Base-by-base conservation (phyloP, 1,284 basidiomycete species). In the Leccinum pachyderme region DNA sequence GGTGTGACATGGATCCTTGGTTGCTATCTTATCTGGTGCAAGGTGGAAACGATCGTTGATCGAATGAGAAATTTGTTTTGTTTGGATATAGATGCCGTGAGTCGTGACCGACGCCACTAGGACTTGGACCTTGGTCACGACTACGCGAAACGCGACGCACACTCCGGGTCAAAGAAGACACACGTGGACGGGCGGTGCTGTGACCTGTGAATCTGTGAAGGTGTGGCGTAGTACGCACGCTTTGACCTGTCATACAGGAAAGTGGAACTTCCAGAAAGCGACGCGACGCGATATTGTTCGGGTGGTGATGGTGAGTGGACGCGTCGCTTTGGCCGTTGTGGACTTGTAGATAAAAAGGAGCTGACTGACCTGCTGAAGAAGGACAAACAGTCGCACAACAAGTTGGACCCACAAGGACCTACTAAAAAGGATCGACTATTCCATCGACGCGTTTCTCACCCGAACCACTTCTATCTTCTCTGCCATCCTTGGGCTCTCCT, bases 321-420 rank as follows among this genome's bases (percentile, higher is more conserved):
- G 27, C 55, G 29, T 46, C 35, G 59, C 56, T 49, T 52, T 50
- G 66, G 27, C 59, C 57, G 4, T 25, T 5, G 63, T 43, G 41
- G 41, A 24, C 35, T 53, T 29, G 47, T 31, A 12, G 37, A 47
- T 43, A 58, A 37, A 58, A 64, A 43, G 41, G 12, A 13, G 7
- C 43, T 44, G 47, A 37, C 49, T 63, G 18, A 18, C 18, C 18
- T 18, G 49, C 56, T 35, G 0, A 4, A 2, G 32, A 50, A 51
- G 55, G 4, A 51, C 48, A 72, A 70, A 72, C 64, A 69, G 48
- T 41, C 57, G 46, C 69, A 71, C 60, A 70, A 70, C 58, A 72
- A 45, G 18, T 33, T 68, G 67, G 67, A 72, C 67, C 70, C 59
- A 69, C 67, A 69, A 33, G 65, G 57, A 71, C 59, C 67, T 67